phyloP scores from a whole-genome alignment of 352 stramenopile species.

The Elongisporangium prolatum region DNA sequence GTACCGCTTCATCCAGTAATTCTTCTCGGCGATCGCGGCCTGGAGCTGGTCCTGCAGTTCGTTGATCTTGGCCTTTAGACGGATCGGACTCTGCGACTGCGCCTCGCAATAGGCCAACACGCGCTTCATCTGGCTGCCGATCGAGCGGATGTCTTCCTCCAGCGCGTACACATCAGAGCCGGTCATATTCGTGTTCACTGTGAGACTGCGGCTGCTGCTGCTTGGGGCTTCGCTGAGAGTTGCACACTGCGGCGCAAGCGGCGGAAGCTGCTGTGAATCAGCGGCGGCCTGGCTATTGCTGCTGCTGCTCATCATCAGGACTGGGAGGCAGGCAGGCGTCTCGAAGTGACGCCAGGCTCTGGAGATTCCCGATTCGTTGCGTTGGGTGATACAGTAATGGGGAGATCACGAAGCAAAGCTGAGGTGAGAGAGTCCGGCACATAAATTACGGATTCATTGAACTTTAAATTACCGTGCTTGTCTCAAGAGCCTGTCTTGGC shows the following conservation, averaged over 20 bases:
- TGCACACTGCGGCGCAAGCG: constrained; percentile 11
- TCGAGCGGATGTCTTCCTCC: constrained; percentile 72
- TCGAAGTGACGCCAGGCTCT: not conserved
- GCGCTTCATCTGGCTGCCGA: constrained; percentile 79
- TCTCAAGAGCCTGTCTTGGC: not conserved
- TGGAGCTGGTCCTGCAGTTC: constrained; percentile 77
- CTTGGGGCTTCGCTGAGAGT: not conserved
- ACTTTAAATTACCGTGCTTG: not conserved
- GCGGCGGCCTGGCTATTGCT: constrained; percentile 11
- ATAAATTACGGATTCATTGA: not conserved
- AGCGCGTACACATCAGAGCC: constrained; percentile 40
- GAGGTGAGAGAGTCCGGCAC: not conserved
- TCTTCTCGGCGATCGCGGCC: constrained; percentile 77
- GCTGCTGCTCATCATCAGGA: constrained; percentile 9
- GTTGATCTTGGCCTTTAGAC: constrained; percentile 71
- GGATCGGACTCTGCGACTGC: constrained; percentile 66
- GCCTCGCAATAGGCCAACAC: constrained; percentile 75
- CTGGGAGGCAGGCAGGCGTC: not conserved
- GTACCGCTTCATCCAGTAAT: constrained; percentile 88
- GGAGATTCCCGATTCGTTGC: not conserved
- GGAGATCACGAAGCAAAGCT: not conserved
- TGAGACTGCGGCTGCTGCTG: constrained; percentile 2
- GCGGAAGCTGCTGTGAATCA: constrained; percentile 16
- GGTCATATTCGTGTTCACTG: constrained; percentile 12
- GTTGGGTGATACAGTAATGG: not conserved